phyloP scores from a whole-genome alignment of 805 yeast genomes.

The Yarrowia yakushimensis region DNA sequence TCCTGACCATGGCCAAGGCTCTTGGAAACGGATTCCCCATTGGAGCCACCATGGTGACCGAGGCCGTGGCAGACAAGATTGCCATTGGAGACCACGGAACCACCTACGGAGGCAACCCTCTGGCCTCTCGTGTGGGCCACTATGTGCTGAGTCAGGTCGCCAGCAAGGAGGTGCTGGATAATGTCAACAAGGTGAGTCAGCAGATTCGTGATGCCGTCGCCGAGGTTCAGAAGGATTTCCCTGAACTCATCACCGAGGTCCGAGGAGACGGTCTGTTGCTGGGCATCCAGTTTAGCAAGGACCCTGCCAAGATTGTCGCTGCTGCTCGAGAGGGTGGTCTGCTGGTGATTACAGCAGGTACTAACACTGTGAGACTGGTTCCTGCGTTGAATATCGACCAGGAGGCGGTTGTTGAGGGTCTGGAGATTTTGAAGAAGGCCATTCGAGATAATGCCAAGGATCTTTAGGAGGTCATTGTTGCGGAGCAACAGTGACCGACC shows the following conservation, averaged over 20 bases:
- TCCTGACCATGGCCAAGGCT: slow-evolving; percentile 91
- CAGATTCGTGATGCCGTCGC: slow-evolving; percentile 48
- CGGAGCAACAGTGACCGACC: background rate
- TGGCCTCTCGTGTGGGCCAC: slow-evolving; percentile 76
- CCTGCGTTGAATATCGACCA: slow-evolving; percentile 86
- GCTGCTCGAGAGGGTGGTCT: slow-evolving; percentile 77
- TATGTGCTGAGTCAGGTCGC: slow-evolving; percentile 71
- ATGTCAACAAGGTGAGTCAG: slow-evolving; percentile 60
- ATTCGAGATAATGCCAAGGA: background rate
- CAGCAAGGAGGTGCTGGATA: slow-evolving; percentile 52
- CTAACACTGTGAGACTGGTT: slow-evolving; percentile 82
- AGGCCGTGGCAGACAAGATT: slow-evolving; percentile 65
- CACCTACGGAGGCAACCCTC: slow-evolving; percentile 95
- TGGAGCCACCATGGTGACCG: slow-evolving; percentile 87
- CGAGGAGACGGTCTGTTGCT: slow-evolving; percentile 88
- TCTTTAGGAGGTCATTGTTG: background rate
- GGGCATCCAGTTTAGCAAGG: slow-evolving; percentile 71
- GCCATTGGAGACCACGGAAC: slow-evolving; percentile 97
- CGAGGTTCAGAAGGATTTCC: slow-evolving; percentile 50
- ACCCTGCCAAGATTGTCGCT: slow-evolving; percentile 59
- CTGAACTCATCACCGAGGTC: slow-evolving; percentile 59
- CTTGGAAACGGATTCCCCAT: slow-evolving; percentile 96
- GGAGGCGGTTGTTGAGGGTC: slow-evolving; percentile 64
- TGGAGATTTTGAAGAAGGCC: slow-evolving; percentile 49
- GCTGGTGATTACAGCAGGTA: slow-evolving; percentile 86